Conservation (phyloP, 805 yeast species). For the Blastobotrys peoriensis region DNA sequence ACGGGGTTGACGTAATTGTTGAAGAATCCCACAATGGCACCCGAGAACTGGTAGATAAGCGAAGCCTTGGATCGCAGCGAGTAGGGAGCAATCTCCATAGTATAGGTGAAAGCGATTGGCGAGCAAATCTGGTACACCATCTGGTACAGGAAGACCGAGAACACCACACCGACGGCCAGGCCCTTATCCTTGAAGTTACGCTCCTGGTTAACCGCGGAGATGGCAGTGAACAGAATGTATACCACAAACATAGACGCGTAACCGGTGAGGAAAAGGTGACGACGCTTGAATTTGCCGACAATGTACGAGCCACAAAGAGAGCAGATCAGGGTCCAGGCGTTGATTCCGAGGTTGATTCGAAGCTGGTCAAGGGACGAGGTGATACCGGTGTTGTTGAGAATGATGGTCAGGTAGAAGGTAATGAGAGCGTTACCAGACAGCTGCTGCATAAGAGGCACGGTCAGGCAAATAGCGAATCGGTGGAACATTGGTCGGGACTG, state of each 20-base stretch:
- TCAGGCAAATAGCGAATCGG: constrained; percentile 7
- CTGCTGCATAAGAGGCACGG: constrained; percentile 8
- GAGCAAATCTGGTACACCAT: constrained; percentile 16
- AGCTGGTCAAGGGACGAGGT: constrained; percentile 22
- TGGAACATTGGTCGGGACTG: constrained; percentile 9
- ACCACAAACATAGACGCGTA: constrained; percentile 13
- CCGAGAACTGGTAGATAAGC: constrained; percentile 25
- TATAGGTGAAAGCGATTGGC: constrained; percentile 13
- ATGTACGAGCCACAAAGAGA: constrained; percentile 2
- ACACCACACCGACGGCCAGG: constrained; percentile 41
- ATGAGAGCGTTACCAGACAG: constrained; percentile 10
- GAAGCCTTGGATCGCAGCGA: constrained; percentile 37
- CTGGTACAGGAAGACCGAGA: constrained; percentile 41
- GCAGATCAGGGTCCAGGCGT: constrained; percentile 1
- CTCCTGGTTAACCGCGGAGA: constrained; percentile 43
- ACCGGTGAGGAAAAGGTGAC: constrained; percentile 12
- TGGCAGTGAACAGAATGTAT: constrained; percentile 17
- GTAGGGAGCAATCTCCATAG: constrained; percentile 20
- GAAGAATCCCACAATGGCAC: constrained; percentile 19
- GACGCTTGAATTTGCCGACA: constrained; percentile 9
- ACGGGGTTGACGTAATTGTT: constrained; percentile 33
- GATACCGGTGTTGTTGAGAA: constrained; percentile 48
- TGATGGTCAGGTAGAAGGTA: constrained; percentile 42
- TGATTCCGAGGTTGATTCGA: constrained; percentile 9
- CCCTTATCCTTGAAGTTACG: constrained; percentile 35